These are phyloP conservation scores for Quercus ilex DNA, from an alignment of 306 rosid species.

Conservation along the genomic window DNA sequence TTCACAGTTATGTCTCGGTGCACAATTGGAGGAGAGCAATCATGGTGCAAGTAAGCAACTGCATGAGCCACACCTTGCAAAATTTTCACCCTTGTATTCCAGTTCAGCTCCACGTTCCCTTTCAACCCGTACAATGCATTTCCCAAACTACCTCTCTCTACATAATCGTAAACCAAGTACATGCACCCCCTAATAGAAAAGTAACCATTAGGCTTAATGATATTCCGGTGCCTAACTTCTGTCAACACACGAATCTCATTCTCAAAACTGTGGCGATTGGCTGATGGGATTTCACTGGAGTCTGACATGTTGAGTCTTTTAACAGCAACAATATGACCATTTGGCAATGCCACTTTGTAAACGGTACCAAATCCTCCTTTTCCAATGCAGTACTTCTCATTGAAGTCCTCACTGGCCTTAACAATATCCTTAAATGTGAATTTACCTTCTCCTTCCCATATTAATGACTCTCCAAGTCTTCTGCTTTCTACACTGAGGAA, in stretches of 20 bases:
- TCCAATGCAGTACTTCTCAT: too few species aligned
- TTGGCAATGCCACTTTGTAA: neutral
- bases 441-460: neutral
- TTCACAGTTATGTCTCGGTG: constrained; percentile 64
- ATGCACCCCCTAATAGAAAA: constrained; percentile 41
- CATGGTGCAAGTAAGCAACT: constrained; percentile 59
- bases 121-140: constrained; percentile 47
- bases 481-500: constrained; percentile 26
- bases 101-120: constrained; percentile 34
- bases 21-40: constrained; percentile 55
- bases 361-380: too few species aligned
- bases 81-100: constrained; percentile 50
- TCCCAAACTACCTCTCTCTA: constrained; percentile 48
- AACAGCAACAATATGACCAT: constrained; percentile 52
- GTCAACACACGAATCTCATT: constrained; percentile 60
- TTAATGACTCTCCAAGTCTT: neutral
- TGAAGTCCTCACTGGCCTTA: constrained; percentile 42
- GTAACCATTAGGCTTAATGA: constrained; percentile 60
- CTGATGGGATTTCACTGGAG: constrained; percentile 40
- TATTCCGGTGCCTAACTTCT: constrained; percentile 61
- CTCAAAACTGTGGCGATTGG: constrained; percentile 43
- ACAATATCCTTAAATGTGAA: constrained; percentile 25
- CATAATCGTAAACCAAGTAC: constrained; percentile 58
- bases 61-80: constrained; percentile 66
- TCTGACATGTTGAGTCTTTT: constrained; percentile 43